Evolutionary conservation across 306 rosid genomes (phyloP), one percentile per base, ranked within the genome.

Genomic region (Lotus japonicus): DNA sequence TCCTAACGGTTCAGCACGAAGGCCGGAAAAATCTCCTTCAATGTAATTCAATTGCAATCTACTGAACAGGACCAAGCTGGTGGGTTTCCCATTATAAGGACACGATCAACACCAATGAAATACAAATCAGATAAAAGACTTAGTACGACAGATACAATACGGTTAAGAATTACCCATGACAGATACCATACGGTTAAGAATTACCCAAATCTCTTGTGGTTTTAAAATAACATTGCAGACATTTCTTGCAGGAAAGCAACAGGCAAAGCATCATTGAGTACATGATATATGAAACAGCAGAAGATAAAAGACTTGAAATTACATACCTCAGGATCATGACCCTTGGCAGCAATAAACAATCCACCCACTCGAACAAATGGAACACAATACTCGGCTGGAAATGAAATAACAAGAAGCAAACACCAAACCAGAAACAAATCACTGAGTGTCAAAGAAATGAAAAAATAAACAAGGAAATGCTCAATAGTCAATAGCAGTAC

Each of bases 341-440:
- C 98, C 78, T 86, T 90, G 55, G 97, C 89, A 71, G 95, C 96
- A 33, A 94, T 70, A 76, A 90, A 90, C 77, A 90, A 79, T 54
- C 97, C 97, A 31, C 98, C 96, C 11, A 88, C 86, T 4, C 97
- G 88, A 79, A 94, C 96, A 61, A 94, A 79, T 31, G 96, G 97
- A 79, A 90, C 95, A 77, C 96, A 94, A 79, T 90, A 88, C 82
- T 94, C 97, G 72, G 87, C 96, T 89, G 89, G 72, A 77, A 76
- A 19, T 54, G 70, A 74, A 81, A 68, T 49, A 73, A 66, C 52
- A 72, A 74, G 43, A 54, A 65, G 69, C 44, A 66, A 68, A 26
- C 44, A 66, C n/a, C 49, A 9, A 71, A 65, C 45, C 44, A 66
- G 15, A 11, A 38, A 68, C 39, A 39, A 70, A 59, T 58, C 39